Evolutionary conservation across 2,329 filamentous ascomycete species (phyloP).

Genomic region (Curvularia spicifera): DNA sequence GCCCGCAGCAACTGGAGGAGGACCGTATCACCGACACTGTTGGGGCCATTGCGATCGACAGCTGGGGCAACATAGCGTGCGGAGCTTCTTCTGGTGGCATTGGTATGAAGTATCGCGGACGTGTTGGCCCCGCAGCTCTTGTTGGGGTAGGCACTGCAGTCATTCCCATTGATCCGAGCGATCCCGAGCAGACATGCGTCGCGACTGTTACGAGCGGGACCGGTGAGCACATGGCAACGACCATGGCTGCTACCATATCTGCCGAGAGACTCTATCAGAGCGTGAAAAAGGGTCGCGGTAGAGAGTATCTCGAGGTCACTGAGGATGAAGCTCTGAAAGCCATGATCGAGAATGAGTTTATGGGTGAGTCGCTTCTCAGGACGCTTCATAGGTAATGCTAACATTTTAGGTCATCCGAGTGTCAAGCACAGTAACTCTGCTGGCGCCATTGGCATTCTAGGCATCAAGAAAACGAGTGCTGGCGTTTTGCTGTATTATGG

Average conservation of each 20-base stretch:
- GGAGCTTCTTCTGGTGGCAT: conserved; percentile 97
- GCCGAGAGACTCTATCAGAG: conserved; percentile 82
- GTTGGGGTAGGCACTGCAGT: conserved; percentile 91
- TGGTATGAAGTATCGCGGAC: conserved; percentile 95
- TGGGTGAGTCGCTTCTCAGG: conserved; percentile 60
- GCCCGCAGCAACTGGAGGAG: conserved; percentile 28
- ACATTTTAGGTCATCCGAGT: conserved; percentile 70
- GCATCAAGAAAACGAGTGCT: conserved; percentile 79
- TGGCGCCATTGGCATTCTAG: conserved; percentile 90
- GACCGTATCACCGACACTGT: conserved; percentile 90
- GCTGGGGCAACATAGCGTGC: conserved; percentile 84
- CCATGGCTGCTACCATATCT: conserved; percentile 85
- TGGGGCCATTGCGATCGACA: conserved; percentile 91
- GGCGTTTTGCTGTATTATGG: conserved; percentile 90
- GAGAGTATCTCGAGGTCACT: conserved; percentile 68
- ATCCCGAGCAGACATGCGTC: conserved; percentile 72
- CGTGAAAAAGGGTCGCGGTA: conserved; percentile 65
- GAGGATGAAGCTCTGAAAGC: conserved; percentile 79
- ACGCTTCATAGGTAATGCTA: conserved; percentile 5
- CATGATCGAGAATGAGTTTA: conserved; percentile 89
- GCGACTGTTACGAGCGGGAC: conserved; percentile 92
- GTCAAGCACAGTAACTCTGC: conserved; percentile 78
- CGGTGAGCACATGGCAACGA: conserved; percentile 97
- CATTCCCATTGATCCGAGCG: conserved; percentile 75
- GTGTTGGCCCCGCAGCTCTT: conserved; percentile 89